Base-by-base conservation (phyloP, 148 eudicot species). In the Cornus kousa region DNA sequence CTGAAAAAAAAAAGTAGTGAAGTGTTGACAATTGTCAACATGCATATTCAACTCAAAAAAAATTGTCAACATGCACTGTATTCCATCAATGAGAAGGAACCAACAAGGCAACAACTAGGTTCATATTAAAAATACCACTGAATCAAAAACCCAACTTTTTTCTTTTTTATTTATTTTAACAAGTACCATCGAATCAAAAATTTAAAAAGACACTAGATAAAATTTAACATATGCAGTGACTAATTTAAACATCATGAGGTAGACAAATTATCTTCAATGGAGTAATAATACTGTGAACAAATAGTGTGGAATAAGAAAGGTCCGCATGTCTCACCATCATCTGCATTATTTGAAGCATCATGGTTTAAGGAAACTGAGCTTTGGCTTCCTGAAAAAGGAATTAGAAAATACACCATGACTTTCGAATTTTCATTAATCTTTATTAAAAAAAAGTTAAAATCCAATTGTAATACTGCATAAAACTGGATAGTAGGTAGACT, bases 251-350 rank as follows among this genome's bases (percentile, higher is more conserved):
- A 53, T 11, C 59, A 53, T 53, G 59, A 11, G 19, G 59, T 14
- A 53, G 19, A 53, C 59, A 53, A 53, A 53, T 11, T 53, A 53
- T 53, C 17, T 53, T 53, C 17, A 53, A 11, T 16, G 3, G 19
- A 53, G 59, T 2, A 53, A 53, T 53, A 53, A 53, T 4, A 11
- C 43, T 57, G 6, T 48, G 24, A 75, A 65, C 72, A 31, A 76
- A 69, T 19, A 37, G 60, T 40, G 24, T 12, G 69, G 23, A 57
- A 33, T 62, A 60, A 46, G 46, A 67, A 76, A 12, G 40, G 2
- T 64, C 79, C 69, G 7, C 37, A 66, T 74, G 78, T 79, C 94
- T 86, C 82, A 95, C 98, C 97, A 68, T 86, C 93, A 80, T 90
- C 91, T 37, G 71, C 91, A 79, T 85, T 88, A 80, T 86, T 84